These are phyloP conservation scores for Neurospora tetraspora DNA, from an alignment of 495 filamentous ascomycete genomes.

Conservation along the genomic window DNA sequence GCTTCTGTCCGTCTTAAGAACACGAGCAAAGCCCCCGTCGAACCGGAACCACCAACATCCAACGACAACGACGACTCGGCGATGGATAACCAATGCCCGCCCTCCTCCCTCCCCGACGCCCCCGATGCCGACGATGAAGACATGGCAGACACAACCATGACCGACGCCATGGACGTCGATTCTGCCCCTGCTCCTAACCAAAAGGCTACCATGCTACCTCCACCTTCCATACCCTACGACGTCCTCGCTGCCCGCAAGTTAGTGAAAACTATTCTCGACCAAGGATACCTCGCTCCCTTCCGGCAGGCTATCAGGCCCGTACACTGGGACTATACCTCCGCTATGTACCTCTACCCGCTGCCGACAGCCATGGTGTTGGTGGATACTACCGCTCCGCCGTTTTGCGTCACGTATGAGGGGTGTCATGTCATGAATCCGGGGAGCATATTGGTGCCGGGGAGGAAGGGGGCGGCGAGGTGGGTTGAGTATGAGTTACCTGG, in stretches of 20 bases:
- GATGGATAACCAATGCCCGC: constrained; percentile 10
- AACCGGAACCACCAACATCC: background rate
- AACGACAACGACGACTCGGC: constrained; percentile 22
- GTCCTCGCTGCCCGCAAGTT: constrained; percentile 62
- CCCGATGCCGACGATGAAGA: background rate
- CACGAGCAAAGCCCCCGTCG: constrained; percentile 5
- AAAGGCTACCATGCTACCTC: background rate
- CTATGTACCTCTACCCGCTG: constrained; percentile 75
- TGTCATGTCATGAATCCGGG: constrained; percentile 96
- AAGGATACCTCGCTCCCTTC: constrained; percentile 82
- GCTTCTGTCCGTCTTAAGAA: constrained; percentile 53
- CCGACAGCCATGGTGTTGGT: constrained; percentile 74
- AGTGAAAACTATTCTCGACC: constrained; percentile 87
- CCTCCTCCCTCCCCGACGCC: constrained; percentile 9
- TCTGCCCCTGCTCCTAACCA: background rate
- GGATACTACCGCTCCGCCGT: constrained; percentile 69
- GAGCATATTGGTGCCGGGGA: constrained; percentile 51
- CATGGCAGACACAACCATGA: background rate
- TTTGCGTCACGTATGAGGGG: constrained; percentile 82
- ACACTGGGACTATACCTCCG: constrained; percentile 71
- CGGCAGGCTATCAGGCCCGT: constrained; percentile 64
- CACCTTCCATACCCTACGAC: constrained; percentile 35
- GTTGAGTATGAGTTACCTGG: constrained; percentile 68
- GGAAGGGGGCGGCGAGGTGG: constrained; percentile 62
- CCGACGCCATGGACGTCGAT: constrained; percentile 37